Conservation (phyloP, 2,329 filamentous ascomycete genomes). For the Thelonectria discophora region DNA sequence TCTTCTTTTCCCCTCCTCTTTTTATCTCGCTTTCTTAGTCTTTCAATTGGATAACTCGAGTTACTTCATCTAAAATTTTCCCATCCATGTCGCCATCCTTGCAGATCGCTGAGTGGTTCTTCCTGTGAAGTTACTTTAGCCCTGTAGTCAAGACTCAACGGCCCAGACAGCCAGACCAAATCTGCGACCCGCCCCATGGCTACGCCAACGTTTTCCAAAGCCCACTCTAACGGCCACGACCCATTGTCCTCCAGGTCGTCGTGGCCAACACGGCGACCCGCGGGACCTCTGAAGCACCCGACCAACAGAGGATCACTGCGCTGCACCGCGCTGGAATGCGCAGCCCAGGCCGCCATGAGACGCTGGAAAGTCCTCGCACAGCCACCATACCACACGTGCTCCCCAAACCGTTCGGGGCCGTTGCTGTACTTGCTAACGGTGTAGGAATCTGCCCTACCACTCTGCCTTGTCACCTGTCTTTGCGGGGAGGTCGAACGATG, state of each 20-base stretch:
- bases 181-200: conserved; percentile 40
- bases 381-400: conserved; percentile 11
- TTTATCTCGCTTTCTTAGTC: conserved; percentile 1
- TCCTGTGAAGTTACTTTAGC: conserved; percentile 36
- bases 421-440: not conserved
- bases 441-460: not conserved
- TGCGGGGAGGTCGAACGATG: conserved; percentile 2
- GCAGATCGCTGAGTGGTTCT: not conserved
- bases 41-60: conserved; percentile 18
- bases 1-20: conserved; percentile 12
- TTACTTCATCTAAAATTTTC: conserved; percentile 8
- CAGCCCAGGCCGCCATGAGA: not conserved
- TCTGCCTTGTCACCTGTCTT: conserved; percentile 10
- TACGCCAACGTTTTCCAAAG: conserved; percentile 21
- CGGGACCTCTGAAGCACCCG: conserved; percentile 9
- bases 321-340: not conserved
- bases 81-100: not conserved
- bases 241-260: conserved; percentile 17
- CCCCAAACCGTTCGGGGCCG: not conserved
- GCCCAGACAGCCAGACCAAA: conserved; percentile 38
- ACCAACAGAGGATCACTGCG: conserved; percentile 20
- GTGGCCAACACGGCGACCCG: conserved; percentile 8
- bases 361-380: conserved; percentile 11
- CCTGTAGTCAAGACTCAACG: conserved; percentile 29
- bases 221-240: conserved; percentile 26